Evolutionary conservation across 148 eudicot genomes (phyloP).

Genomic region (Rhododendron molle): DNA sequence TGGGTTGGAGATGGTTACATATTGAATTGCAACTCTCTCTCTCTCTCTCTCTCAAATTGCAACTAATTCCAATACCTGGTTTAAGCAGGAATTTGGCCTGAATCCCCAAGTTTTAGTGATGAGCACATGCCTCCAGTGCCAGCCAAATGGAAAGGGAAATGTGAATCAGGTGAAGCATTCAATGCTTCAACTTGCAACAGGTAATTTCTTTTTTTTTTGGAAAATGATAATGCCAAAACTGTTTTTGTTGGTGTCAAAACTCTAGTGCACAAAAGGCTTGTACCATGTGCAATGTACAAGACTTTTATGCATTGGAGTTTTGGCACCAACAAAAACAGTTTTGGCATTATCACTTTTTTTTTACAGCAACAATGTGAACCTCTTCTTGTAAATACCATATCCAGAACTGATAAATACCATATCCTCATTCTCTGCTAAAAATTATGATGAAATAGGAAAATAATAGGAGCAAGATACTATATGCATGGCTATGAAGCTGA

Average conservation of each 20-base stretch:
- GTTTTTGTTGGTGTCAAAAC: too few species aligned
- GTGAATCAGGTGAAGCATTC: conserved; percentile 55
- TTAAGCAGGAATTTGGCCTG: conserved; percentile 52
- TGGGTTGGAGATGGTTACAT: background rate
- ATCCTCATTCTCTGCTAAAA: background rate
- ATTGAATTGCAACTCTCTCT: background rate
- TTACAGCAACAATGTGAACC: background rate
- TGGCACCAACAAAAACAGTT: too few species aligned
- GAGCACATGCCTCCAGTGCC: conserved; percentile 45
- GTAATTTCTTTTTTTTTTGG: background rate
- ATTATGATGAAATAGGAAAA: conserved; percentile 25
- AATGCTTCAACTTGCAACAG: conserved; percentile 39
- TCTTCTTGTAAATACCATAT: background rate
- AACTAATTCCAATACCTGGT: background rate
- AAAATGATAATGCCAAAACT: too few species aligned
- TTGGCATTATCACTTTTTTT: background rate
- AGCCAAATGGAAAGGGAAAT: conserved; percentile 40
- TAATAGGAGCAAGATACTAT: conserved; percentile 49
- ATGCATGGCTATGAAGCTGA: conserved; percentile 44
- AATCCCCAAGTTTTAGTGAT: conserved; percentile 47
- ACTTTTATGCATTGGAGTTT: too few species aligned
- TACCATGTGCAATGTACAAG: too few species aligned
- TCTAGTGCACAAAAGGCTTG: too few species aligned
- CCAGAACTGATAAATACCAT: background rate
- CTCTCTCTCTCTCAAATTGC: background rate